phyloP scores from a whole-genome alignment of 75 land plant species.

The Sequoia sempervirens region DNA sequence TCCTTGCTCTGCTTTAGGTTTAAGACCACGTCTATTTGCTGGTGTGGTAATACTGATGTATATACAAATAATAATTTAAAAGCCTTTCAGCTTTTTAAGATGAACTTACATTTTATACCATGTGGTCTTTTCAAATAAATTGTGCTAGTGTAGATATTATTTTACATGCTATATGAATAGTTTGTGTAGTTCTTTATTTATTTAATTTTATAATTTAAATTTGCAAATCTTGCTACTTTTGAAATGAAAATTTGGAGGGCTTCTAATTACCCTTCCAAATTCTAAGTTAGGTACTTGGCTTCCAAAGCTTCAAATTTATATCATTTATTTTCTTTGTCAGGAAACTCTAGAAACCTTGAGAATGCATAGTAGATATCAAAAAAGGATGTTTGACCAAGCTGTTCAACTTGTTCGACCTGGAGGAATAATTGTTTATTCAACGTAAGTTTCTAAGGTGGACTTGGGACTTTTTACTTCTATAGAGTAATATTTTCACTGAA shows the following conservation, averaged over 20 bases:
- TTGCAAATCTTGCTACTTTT: neutral
- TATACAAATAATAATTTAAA: neutral
- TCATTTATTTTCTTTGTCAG: constrained; percentile 20
- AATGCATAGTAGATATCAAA: constrained; percentile 75
- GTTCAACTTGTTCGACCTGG: constrained; percentile 89
- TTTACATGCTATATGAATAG: neutral
- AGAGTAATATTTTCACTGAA: neutral
- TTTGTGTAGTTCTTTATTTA: neutral
- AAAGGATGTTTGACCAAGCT: constrained; percentile 90
- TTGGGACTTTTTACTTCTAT: neutral
- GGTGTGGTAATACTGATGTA: constrained; percentile 52
- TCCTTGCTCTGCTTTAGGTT: constrained; percentile 96
- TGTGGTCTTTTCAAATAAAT: neutral
- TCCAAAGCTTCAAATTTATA: neutral
- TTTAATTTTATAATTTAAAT: neutral
- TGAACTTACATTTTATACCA: neutral
- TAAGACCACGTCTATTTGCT: constrained; percentile 88
- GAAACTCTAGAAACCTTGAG: constrained; percentile 75
- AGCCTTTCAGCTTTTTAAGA: neutral
- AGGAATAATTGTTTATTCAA: constrained; percentile 90
- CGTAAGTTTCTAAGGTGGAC: constrained; percentile 48
- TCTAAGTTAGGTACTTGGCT: neutral
- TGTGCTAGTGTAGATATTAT: neutral
- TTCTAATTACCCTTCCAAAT: neutral
- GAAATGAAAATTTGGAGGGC: neutral